A percentile compares a stretch with the other conserved stretches of the same genome.
phyloP scores from a whole-genome alignment of 345 rosid genomes.

The Dovyalis caffra region DNA sequence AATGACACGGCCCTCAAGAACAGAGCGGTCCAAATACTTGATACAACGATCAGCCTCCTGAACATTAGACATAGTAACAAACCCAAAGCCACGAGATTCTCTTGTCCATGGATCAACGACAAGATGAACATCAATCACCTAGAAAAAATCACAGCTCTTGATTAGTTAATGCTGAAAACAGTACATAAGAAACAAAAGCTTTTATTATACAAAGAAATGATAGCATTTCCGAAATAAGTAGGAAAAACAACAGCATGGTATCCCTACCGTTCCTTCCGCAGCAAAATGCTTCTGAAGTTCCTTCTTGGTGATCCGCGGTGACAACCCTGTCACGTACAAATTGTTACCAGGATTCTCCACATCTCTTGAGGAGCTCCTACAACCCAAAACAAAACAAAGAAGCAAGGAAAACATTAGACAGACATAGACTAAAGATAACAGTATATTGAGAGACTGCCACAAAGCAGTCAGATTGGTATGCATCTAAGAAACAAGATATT shows the following conservation, averaged over 20 bases:
- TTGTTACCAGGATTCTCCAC: conserved; percentile 92
- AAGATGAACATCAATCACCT: conserved; percentile 88
- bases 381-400: conserved; percentile 5
- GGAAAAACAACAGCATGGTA: not conserved
- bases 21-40: conserved; percentile 67
- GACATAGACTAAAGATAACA: not conserved
- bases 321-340: conserved; percentile 92
- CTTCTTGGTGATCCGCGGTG: conserved; percentile 64
- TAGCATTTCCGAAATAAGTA: not conserved
- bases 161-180: not conserved
- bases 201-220: not conserved
- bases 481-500: not conserved
- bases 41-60: conserved; percentile 78
- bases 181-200: not conserved
- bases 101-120: conserved; percentile 96
- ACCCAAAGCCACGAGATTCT: conserved; percentile 93
- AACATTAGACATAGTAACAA: conserved; percentile 68
- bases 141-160: not conserved
- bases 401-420: not conserved
- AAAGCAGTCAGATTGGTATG: not conserved
- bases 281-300: conserved; percentile 80
- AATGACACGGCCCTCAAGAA: conserved; percentile 78
- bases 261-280: conserved; percentile 63
- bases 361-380: conserved; percentile 56
- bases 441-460: no score